phyloP scores from a whole-genome alignment of 1,284 basidiomycete species.

The Apiotrichum sp. region DNA sequence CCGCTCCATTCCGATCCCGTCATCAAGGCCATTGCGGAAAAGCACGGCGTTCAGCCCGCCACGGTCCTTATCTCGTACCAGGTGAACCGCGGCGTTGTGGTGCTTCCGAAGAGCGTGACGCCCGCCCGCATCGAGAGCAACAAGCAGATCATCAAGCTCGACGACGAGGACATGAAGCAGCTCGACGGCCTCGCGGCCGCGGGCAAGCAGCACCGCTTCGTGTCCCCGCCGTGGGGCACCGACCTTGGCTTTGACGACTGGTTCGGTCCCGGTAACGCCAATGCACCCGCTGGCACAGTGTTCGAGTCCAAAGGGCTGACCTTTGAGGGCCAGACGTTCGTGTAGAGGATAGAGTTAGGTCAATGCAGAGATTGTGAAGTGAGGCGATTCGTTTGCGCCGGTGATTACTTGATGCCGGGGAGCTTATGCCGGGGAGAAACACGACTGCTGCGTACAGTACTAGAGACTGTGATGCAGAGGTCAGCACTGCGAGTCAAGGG shows the following conservation, averaged over 20 bases:
- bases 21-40: slow-evolving; percentile 59
- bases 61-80: slow-evolving; percentile 48
- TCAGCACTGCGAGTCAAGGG: too few relatives aligned
- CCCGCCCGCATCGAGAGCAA: slow-evolving; percentile 53
- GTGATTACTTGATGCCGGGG: too few relatives aligned
- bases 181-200: slow-evolving; percentile 62
- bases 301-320: slow-evolving; percentile 21
- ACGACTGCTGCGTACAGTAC: too few relatives aligned
- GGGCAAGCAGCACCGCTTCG: slow-evolving; percentile 58
- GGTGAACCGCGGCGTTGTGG: slow-evolving; percentile 53
- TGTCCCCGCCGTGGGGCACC: slow-evolving; percentile 40
- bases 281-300: slow-evolving; percentile 38
- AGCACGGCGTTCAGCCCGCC: slow-evolving; percentile 56
- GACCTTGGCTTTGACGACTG: slow-evolving; percentile 42
- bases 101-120: slow-evolving; percentile 71
- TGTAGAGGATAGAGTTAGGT: background rate
- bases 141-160: slow-evolving; percentile 48
- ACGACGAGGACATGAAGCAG: slow-evolving; percentile 56
- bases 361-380: too few relatives aligned
- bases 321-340: slow-evolving; percentile 4
- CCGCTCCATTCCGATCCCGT: slow-evolving; percentile 66
- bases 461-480: too few relatives aligned
- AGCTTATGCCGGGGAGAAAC: too few relatives aligned
- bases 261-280: slow-evolving; percentile 41
- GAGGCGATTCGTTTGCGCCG: too few relatives aligned